Base-by-base conservation (phyloP, 2,329 filamentous ascomycete species). In the Trichophyton mentagrophytes region DNA sequence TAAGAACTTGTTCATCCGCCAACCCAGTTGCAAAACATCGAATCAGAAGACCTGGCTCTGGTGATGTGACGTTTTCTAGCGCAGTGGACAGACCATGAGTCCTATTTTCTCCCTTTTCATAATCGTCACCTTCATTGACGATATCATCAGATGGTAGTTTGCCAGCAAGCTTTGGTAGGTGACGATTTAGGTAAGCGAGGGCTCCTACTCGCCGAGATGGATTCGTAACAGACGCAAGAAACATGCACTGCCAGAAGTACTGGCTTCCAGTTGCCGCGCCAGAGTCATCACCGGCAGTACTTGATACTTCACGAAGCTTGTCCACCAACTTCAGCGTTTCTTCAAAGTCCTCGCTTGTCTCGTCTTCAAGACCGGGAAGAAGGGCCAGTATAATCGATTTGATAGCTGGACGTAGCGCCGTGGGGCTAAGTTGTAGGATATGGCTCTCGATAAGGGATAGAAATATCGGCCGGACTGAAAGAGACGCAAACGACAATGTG, bases 171-270 rank as follows among this genome's bases (percentile, higher is more conserved):
- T 82, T 86, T 20, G 95, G 93, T 33, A 99, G 77, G 67, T 84
- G 85, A 61, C 90, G 86, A 57, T 84, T 80, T 46, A 99, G 78
- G 72, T 95, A 99, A 36, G 91, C 90, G 62, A 99, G 78, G 44
- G 90, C 90, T 27, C 93, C 93, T 65, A 89, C 85, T 60, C 93
- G 85, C 63, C 92, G 82, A 63, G 86, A 90, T 47, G 89, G 83
- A 68, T 91, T 92, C 0, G 93, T 96, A 63, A 99, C 93, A 17
- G 89, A 87, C 8, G 92, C 90, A 17, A 99, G 78, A 69, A 99
- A 97, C 70, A 99, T 87, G 71, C 90, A 96, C 75, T 99, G 93
- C 93, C 93, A 99, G 72, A 97, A 99, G 72, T 93, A 96, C 65
- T 89, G 88, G 65, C 91, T 89, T 8, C 85, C 85, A 7, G 80